These are phyloP conservation scores for Lactarius pseudohatsudake DNA, from an alignment of 768 basidiomycete species.

Conservation along the genomic window DNA sequence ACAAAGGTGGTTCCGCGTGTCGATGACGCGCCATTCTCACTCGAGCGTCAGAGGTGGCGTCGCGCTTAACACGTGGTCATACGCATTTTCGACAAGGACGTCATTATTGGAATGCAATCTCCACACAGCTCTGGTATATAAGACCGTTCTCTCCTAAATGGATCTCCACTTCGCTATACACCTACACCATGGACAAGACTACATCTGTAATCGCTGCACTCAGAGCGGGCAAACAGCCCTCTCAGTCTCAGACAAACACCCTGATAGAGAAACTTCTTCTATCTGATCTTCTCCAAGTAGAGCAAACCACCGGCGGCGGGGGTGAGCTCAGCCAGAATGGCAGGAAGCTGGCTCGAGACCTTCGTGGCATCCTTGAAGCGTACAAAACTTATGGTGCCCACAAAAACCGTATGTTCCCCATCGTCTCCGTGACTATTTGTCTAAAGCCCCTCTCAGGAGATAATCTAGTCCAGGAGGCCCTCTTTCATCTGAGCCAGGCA, in stretches of 20 bases:
- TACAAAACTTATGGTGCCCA: conserved; percentile 53
- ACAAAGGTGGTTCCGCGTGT: neutral
- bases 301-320: conserved; percentile 39
- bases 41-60: conserved; percentile 9
- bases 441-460: conserved; percentile 46
- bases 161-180: neutral
- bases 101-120: conserved; percentile 1
- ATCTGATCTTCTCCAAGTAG: conserved; percentile 47
- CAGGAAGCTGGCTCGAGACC: conserved; percentile 46
- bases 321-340: conserved; percentile 58
- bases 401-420: conserved; percentile 53
- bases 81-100: conserved; percentile 6
- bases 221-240: conserved; percentile 69
- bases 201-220: conserved; percentile 65
- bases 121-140: conserved; percentile 6
- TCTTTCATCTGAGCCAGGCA: conserved; percentile 62
- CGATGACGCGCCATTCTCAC: neutral
- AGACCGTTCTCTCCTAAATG: neutral
- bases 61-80: conserved; percentile 1
- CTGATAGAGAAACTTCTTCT: conserved; percentile 57
- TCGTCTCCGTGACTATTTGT: neutral
- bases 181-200: conserved; percentile 55
- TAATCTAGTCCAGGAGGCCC: conserved; percentile 59
- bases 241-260: conserved; percentile 52
- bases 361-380: conserved; percentile 54